Evolutionary conservation across 805 yeast genomes (phyloP).

Genomic region (Wickerhamomyces hampshirensis): DNA sequence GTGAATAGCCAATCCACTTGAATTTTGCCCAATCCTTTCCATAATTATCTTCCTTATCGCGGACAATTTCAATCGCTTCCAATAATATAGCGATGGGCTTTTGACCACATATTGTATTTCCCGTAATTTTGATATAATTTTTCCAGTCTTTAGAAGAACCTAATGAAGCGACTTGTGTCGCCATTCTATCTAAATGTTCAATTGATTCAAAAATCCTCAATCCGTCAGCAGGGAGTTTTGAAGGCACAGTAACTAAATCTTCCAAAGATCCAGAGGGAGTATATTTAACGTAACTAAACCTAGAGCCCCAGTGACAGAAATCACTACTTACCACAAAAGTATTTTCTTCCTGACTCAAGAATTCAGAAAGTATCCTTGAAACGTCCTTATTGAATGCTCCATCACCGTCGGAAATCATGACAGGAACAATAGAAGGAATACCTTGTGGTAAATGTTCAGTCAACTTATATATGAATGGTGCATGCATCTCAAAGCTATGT

Average conservation of each 20-base stretch:
- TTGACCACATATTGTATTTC: slow-evolving; percentile 92
- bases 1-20: slow-evolving; percentile 76
- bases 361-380: slow-evolving; percentile 47
- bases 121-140: slow-evolving; percentile 61
- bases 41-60: slow-evolving; percentile 11
- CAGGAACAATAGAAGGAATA: slow-evolving; percentile 62
- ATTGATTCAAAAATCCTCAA: slow-evolving; percentile 67
- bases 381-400: slow-evolving; percentile 38
- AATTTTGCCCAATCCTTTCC: slow-evolving; percentile 32
- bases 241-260: slow-evolving; percentile 12
- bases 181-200: slow-evolving; percentile 64
- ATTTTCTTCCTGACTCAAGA: slow-evolving; percentile 46
- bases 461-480: slow-evolving; percentile 61
- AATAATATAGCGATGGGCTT: slow-evolving; percentile 70
- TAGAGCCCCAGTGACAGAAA: slow-evolving; percentile 90
- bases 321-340: slow-evolving; percentile 84
- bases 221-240: slow-evolving; percentile 2
- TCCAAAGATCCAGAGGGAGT: slow-evolving; percentile 24
- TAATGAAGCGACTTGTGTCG: slow-evolving; percentile 55
- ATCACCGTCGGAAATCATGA: slow-evolving; percentile 67
- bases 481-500: slow-evolving; percentile 93
- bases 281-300: slow-evolving; percentile 57
- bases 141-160: slow-evolving; percentile 62
- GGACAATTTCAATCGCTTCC: slow-evolving; percentile 40
- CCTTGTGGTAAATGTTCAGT: slow-evolving; percentile 31